phyloP scores from a whole-genome alignment of 2,329 filamentous ascomycete species.

The Trichoderma afroharzianum region DNA sequence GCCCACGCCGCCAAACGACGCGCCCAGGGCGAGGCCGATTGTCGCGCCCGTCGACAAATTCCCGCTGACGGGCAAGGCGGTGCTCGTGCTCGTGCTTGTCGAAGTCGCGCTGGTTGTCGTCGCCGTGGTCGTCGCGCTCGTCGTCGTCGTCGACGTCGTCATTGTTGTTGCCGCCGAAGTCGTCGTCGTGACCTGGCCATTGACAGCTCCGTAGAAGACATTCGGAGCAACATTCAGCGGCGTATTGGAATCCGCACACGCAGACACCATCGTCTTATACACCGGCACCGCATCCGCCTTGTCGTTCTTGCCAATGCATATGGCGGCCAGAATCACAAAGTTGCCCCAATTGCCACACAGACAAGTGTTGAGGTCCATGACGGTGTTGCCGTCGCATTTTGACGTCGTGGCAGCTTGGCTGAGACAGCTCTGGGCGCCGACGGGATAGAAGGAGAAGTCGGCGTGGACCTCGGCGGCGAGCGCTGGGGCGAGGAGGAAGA shows the following conservation, averaged over 20 bases:
- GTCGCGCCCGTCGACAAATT: constrained; percentile 36
- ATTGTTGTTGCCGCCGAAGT: constrained; percentile 10
- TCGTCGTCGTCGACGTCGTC: constrained; percentile 6
- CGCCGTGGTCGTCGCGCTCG: not conserved
- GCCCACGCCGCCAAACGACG: constrained; percentile 29
- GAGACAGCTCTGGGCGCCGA: constrained; percentile 39
- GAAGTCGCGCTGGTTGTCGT: constrained; percentile 17
- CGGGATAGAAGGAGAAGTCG: constrained; percentile 35
- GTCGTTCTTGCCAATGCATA: constrained; percentile 39
- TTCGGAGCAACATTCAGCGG: constrained; percentile 40
- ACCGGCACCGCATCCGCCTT: constrained; percentile 38
- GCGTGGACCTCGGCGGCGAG: constrained; percentile 25
- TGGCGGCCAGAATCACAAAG: constrained; percentile 46
- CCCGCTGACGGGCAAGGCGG: constrained; percentile 4
- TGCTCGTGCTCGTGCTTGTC: constrained; percentile 1
- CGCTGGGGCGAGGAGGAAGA: constrained; percentile 24
- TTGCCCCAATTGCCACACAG: constrained; percentile 47
- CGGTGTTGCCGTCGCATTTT: constrained; percentile 39
- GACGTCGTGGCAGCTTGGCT: constrained; percentile 37
- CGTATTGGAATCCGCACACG: constrained; percentile 44
- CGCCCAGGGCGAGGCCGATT: constrained; percentile 40
- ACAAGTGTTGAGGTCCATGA: constrained; percentile 44
- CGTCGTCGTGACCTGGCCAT: constrained; percentile 1
- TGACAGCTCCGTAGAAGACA: constrained; percentile 22
- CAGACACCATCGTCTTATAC: constrained; percentile 41